phyloP scores from a whole-genome alignment of 495 filamentous ascomycete genomes.

The Pyronema omphalodes region DNA sequence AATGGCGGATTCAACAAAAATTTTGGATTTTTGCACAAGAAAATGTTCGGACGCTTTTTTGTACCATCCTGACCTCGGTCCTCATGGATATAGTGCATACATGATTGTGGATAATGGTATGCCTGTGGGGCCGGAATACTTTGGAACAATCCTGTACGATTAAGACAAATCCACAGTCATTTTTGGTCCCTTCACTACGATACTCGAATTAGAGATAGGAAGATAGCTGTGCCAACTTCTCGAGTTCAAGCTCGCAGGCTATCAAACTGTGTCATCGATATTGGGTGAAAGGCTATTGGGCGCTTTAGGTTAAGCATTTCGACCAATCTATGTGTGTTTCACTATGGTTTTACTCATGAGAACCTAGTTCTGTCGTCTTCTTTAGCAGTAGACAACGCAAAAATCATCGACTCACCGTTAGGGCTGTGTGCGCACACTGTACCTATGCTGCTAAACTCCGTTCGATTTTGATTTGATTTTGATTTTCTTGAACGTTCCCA shows the following conservation, averaged over 20 bases:
- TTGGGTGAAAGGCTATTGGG: conserved; percentile 5
- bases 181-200: conserved; percentile 28
- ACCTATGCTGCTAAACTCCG: too few species aligned
- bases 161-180: conserved; percentile 33
- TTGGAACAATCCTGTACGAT: conserved; percentile 33
- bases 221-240: conserved; percentile 31
- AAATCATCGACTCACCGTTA: too few species aligned
- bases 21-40: too few species aligned
- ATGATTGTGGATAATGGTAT: conserved; percentile 28
- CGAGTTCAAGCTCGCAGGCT: conserved; percentile 17
- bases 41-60: conserved; percentile 23
- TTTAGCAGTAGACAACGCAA: too few species aligned
- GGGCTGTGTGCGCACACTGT: too few species aligned
- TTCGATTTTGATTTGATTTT: too few species aligned
- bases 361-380: too few species aligned
- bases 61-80: conserved; percentile 33
- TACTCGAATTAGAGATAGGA: conserved; percentile 28
- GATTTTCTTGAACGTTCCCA: too few species aligned
- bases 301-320: background rate
- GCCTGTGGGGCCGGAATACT: conserved; percentile 26
- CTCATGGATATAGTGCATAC: conserved; percentile 30
- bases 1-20: too few species aligned
- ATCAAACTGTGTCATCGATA: conserved; percentile 8
- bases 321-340: too few species aligned
- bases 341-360: background rate